Base-by-base conservation (phyloP, 139 green algal genomes). In the Ettlia oleoabundans region DNA sequence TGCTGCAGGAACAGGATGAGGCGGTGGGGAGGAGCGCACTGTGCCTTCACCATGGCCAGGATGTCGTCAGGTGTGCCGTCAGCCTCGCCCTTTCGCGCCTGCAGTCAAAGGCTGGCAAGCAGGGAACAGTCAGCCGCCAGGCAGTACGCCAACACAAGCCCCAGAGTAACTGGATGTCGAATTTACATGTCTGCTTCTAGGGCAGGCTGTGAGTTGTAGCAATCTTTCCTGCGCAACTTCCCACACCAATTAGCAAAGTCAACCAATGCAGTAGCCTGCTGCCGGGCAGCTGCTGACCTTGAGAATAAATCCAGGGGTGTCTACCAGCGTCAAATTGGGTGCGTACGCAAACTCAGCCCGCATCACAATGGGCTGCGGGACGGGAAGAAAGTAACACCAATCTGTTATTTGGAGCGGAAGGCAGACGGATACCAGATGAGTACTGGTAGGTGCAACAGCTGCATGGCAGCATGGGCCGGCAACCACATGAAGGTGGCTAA, bases 1-100 rank as follows among this genome's bases (percentile, higher is more conserved):
- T 98, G 95, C 91, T 98, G 95, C 65, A 98, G 88, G 87, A 98
- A 98, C 9, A 98, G 90, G 53, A 98, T 98, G 78, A 98, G 86
- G 84, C 95, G 93, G 90, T 98, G 91, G 2, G 89, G 83, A 30
- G 94, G 94, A 21, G 32, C 37, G 35, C 65, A 52, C 55, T 65
- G 55, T n/a, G 91, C 90, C 78, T 96, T 97, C 24, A 98, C 95
- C 95, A 98, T 98, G 19, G 87, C 76, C 85, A 95, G 83, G 66
- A 98, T 98, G 72, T 98, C 95, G 40, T 96, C 92, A 0, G 95
- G 95, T 1, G 95, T 98, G 73, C 63, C 89, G 71, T 97, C 95
- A 5, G 83, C 43, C 88, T 98, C 95, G 5, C 95, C 94, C 52
- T 93, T 88, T 28, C 91, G 84, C 5, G 92, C 94, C 92, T 95